phyloP scores from a whole-genome alignment of 768 basidiomycete species.

The Amylocystis lapponica region DNA sequence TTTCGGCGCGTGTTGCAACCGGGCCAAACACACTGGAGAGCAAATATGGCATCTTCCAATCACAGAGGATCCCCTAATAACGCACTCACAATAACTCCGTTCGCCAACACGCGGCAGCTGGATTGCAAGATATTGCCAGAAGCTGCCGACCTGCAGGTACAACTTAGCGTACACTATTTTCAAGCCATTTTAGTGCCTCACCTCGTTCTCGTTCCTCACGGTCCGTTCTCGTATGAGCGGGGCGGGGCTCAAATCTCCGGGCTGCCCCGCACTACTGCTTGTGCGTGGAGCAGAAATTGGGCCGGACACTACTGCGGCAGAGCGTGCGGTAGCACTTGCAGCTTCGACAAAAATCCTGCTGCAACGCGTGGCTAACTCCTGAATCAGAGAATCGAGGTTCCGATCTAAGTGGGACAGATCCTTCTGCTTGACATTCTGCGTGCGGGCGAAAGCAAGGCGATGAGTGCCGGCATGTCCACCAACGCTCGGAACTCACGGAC shows the following conservation, averaged over 20 bases:
- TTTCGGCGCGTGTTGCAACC: conserved; percentile 43
- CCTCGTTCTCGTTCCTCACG: conserved; percentile 42
- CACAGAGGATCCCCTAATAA: neutral
- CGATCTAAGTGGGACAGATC: conserved; percentile 56
- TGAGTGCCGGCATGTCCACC: neutral
- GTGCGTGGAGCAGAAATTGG: neutral
- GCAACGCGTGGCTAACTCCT: conserved; percentile 57
- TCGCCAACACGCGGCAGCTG: conserved; percentile 35
- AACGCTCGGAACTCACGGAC: conserved; percentile 3
- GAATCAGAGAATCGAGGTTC: conserved; percentile 61
- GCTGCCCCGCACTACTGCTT: conserved; percentile 4
- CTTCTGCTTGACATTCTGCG: conserved; percentile 40
- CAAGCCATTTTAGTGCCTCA: conserved; percentile 29
- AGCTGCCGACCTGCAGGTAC: conserved; percentile 15
- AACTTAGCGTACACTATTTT: conserved; percentile 13
- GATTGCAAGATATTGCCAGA: conserved; percentile 49
- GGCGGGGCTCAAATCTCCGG: conserved; percentile 4
- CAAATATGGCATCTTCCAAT: neutral
- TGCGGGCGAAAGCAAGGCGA: neutral
- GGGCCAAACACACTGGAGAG: conserved; percentile 49
- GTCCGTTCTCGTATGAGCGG: conserved; percentile 50
- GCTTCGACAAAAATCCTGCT: conserved; percentile 57
- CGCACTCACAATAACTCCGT: conserved; percentile 42
- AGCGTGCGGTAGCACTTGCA: conserved; percentile 57
- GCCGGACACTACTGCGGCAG: conserved; percentile 31